phyloP scores from a whole-genome alignment of 1,284 basidiomycete species.

The Athelia psychrophila region DNA sequence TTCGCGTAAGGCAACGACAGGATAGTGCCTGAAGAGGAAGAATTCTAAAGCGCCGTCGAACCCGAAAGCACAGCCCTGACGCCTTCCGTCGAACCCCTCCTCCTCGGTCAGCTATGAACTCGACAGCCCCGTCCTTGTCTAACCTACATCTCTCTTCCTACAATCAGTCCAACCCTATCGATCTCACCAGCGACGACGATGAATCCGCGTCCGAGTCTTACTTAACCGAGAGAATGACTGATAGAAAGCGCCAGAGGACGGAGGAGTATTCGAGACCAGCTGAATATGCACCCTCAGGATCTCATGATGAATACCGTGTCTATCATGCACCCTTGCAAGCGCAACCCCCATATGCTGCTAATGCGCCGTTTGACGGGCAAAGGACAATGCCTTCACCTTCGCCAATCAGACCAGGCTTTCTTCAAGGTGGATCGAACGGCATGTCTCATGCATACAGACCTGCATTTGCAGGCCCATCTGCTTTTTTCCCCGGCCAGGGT shows the following conservation, averaged over 20 bases:
- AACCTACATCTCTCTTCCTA: slow-evolving; percentile 26
- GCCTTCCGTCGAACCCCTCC: background rate
- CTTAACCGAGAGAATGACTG: slow-evolving; percentile 24
- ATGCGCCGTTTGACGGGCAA: background rate
- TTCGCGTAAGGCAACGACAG: background rate
- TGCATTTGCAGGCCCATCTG: slow-evolving; percentile 40
- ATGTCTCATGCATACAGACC: slow-evolving; percentile 36
- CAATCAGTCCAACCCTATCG: slow-evolving; percentile 44
- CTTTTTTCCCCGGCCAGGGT: slow-evolving; percentile 17
- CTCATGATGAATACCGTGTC: slow-evolving; percentile 6
- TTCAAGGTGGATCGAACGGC: background rate
- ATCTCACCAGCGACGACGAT: slow-evolving; percentile 64
- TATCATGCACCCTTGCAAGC: slow-evolving; percentile 15
- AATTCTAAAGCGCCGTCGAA: background rate
- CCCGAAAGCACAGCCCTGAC: too few species aligned
- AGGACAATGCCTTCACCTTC: slow-evolving; percentile 3
- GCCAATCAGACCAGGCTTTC: background rate
- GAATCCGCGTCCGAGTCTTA: slow-evolving; percentile 22
- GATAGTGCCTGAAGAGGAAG: background rate
- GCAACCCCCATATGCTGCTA: slow-evolving; percentile 10
- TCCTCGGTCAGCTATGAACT: background rate
- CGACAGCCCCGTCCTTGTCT: slow-evolving; percentile 21
- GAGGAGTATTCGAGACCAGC: slow-evolving; percentile 16
- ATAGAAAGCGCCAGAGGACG: slow-evolving; percentile 41
- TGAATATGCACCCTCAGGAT: background rate